These are phyloP conservation scores for Colletotrichum neosansevieriae DNA, from an alignment of 2,329 filamentous ascomycete genomes.

Conservation along the genomic window DNA sequence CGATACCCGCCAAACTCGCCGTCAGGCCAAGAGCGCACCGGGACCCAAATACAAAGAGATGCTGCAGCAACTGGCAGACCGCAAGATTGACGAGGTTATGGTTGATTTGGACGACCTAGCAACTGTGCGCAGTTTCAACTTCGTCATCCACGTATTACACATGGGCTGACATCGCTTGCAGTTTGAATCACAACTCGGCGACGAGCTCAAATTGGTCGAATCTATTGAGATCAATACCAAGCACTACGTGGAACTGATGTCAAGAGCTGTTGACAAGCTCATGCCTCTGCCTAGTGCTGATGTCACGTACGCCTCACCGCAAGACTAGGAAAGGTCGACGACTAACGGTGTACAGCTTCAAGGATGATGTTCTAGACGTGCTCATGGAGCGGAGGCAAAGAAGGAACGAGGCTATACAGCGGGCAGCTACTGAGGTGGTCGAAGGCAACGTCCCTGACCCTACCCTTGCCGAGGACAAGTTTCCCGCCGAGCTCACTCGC, in stretches of 20 bases:
- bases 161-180: constrained; percentile 61
- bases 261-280: constrained; percentile 86
- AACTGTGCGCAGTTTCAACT: constrained; percentile 70
- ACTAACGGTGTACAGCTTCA: constrained; percentile 72
- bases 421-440: constrained; percentile 58
- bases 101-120: constrained; percentile 92
- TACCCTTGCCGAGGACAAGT: constrained; percentile 78
- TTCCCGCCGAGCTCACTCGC: constrained; percentile 90
- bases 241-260: constrained; percentile 94
- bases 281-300: constrained; percentile 85
- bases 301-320: constrained; percentile 70
- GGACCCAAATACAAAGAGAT: constrained; percentile 90
- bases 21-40: constrained; percentile 63
- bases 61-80: constrained; percentile 88
- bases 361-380: constrained; percentile 96
- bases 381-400: constrained; percentile 92
- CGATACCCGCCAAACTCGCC: constrained; percentile 65
- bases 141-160: constrained; percentile 79
- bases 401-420: constrained; percentile 82
- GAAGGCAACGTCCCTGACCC: constrained; percentile 68
- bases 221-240: constrained; percentile 92
- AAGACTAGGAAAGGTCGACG: not conserved
- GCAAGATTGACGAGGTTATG: constrained; percentile 79
- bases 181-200: constrained; percentile 81
- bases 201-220: constrained; percentile 79